Evolutionary conservation across 192 early-diverging fungal species (phyloP).

Genomic region (Phlyctochytrium planicorne): DNA sequence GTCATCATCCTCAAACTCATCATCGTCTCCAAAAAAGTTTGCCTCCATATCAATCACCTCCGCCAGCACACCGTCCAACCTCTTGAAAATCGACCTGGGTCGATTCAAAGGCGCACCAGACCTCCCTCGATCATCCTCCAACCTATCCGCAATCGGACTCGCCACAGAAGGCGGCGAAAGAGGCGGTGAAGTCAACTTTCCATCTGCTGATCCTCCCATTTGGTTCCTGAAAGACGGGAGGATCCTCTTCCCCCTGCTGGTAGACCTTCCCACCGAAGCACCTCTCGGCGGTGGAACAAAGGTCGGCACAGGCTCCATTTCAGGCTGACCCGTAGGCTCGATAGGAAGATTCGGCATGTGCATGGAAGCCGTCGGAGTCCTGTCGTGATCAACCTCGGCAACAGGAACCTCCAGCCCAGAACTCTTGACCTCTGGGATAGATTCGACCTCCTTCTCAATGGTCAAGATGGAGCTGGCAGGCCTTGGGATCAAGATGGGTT

Average conservation of each 20-base stretch:
- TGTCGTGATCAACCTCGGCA: too few relatives aligned
- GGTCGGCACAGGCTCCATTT: too few relatives aligned
- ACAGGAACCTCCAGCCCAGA: too few relatives aligned
- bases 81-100: background rate
- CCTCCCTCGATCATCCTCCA: background rate
- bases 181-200: too few relatives aligned
- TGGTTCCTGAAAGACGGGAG: background rate
- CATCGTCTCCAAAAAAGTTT: conserved; percentile 1
- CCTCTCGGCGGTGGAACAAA: background rate
- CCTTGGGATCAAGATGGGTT: background rate
- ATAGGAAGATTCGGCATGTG: too few relatives aligned
- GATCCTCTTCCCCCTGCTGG: background rate
- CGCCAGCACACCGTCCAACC: background rate
- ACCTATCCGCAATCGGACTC: background rate
- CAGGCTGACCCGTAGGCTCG: too few relatives aligned
- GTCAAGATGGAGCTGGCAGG: too few relatives aligned
- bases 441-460: too few relatives aligned
- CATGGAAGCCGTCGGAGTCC: too few relatives aligned
- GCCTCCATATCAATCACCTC: conserved; percentile 1
- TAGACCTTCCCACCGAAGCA: background rate
- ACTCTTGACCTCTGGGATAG: too few relatives aligned
- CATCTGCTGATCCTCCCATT: background rate
- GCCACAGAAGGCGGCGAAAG: background rate
- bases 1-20: background rate
- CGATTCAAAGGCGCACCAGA: background rate